These are phyloP conservation scores for Boletellus sp. DNA, from an alignment of 1,284 basidiomycete species.

Conservation along the genomic window DNA sequence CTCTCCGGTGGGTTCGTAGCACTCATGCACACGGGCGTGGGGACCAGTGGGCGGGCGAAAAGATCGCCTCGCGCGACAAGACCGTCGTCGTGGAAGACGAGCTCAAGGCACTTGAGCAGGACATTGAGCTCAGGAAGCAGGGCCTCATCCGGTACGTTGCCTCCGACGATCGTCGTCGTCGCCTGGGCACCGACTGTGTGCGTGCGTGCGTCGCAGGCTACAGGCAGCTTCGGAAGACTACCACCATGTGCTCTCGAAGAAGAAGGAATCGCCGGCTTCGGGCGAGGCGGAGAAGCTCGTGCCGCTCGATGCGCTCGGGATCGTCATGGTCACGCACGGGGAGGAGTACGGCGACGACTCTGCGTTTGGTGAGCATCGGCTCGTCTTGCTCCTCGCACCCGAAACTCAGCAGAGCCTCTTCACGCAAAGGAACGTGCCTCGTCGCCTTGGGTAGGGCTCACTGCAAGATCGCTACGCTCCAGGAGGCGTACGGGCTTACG, in stretches of 20 bases:
- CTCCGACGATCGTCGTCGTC: too few species aligned
- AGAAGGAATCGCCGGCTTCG: slow-evolving; percentile 55
- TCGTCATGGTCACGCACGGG: slow-evolving; percentile 83
- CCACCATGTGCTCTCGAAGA: slow-evolving; percentile 61
- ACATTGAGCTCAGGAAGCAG: slow-evolving; percentile 63
- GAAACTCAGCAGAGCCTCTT: too few species aligned
- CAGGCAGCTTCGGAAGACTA: slow-evolving; percentile 60
- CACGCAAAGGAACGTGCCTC: slow-evolving; percentile 56
- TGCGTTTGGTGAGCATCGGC: slow-evolving; percentile 52
- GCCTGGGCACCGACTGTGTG: too few species aligned
- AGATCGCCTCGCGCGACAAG: slow-evolving; percentile 71
- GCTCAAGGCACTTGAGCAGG: slow-evolving; percentile 64
- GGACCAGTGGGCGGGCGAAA: slow-evolving; percentile 69
- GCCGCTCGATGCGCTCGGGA: slow-evolving; percentile 73
- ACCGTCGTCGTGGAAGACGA: slow-evolving; percentile 57
- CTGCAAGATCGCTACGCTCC: slow-evolving; percentile 75
- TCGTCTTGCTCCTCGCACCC: too few species aligned
- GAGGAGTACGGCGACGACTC: slow-evolving; percentile 76
- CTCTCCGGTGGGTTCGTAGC: slow-evolving; percentile 15
- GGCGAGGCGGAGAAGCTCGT: slow-evolving; percentile 63
- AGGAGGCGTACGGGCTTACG: slow-evolving; percentile 72
- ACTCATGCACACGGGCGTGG: slow-evolving; percentile 28
- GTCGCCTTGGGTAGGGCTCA: slow-evolving; percentile 75
- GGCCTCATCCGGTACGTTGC: slow-evolving; percentile 58
- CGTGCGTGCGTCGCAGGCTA: slow-evolving; percentile 41